phyloP scores from a whole-genome alignment of 768 basidiomycete species.

The Tylopilus intermedius region DNA sequence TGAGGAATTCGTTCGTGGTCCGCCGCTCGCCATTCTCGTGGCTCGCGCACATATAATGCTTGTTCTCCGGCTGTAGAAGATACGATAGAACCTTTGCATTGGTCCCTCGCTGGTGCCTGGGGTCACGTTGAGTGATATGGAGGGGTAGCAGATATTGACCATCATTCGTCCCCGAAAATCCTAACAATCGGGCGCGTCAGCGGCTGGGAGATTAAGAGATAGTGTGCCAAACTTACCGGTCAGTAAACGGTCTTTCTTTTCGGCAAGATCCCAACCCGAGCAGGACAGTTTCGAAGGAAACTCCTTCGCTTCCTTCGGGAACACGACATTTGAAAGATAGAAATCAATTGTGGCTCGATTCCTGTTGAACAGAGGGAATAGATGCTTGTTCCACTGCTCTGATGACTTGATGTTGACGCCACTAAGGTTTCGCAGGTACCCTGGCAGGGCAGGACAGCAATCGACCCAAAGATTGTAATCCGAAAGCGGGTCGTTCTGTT shows the following conservation, averaged over 20 bases:
- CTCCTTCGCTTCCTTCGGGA: conserved; percentile 47
- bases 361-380: conserved; percentile 34
- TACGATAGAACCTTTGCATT: conserved; percentile 39
- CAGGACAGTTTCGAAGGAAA: conserved; percentile 46
- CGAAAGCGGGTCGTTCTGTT: conserved; percentile 36
- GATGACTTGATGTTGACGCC: conserved; percentile 42
- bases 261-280: conserved; percentile 51
- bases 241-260: conserved; percentile 20
- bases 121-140: conserved; percentile 30
- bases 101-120: conserved; percentile 32
- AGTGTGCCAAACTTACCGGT: conserved; percentile 10
- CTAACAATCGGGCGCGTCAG: conserved; percentile 4
- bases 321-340: conserved; percentile 42
- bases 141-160: conserved; percentile 35
- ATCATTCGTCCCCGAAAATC: conserved; percentile 40
- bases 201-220: fast-evolving
- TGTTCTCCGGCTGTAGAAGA: conserved; percentile 24
- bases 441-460: conserved; percentile 23
- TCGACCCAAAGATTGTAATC: conserved; percentile 41
- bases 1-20: conserved; percentile 19
- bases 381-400: conserved; percentile 22
- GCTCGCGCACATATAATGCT: conserved; percentile 15
- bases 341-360: conserved; percentile 43
- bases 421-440: conserved; percentile 26
- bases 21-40: conserved; percentile 12